Percentiles rank a stretch among this genome's conserved stretches.
These are phyloP conservation scores for Heritiera fomes DNA, from an alignment of 345 rosid species.

Conservation along the genomic window DNA sequence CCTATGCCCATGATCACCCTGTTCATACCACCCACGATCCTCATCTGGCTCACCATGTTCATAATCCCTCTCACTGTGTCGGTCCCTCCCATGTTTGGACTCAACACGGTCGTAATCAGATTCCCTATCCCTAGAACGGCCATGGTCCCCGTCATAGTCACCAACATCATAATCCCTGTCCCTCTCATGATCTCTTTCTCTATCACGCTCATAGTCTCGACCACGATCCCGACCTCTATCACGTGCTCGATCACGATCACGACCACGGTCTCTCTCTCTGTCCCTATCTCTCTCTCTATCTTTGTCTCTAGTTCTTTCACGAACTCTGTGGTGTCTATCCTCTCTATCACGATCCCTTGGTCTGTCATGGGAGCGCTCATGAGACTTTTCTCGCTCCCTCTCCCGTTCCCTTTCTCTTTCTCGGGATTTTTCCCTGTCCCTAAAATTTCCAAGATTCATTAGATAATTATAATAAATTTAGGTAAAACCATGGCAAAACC, in stretches of 20 bases:
- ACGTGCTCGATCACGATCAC: slow-evolving; percentile 44
- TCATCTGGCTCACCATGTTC: slow-evolving; percentile 55
- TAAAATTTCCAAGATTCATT: slow-evolving; percentile 24
- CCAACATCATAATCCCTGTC: slow-evolving; percentile 51
- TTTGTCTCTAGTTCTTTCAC: slow-evolving; percentile 68
- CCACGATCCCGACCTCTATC: slow-evolving; percentile 49
- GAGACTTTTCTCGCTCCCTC: slow-evolving; percentile 71
- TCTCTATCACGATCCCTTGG: slow-evolving; percentile 88
- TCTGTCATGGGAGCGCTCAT: slow-evolving; percentile 68
- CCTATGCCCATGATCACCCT: slow-evolving; percentile 52
- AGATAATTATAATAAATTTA: not conserved
- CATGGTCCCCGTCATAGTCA: slow-evolving; percentile 48
- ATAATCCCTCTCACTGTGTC: slow-evolving; percentile 56
- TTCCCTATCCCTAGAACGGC: slow-evolving; percentile 64
- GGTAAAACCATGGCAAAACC: not conserved
- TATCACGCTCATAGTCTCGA: slow-evolving; percentile 44
- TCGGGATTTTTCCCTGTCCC: slow-evolving; percentile 69
- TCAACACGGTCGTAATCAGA: slow-evolving; percentile 58
- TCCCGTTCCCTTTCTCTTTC: slow-evolving; percentile 80
- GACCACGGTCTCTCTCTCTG: slow-evolving; percentile 46
- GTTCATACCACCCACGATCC: slow-evolving; percentile 55
- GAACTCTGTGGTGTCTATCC: slow-evolving; percentile 77
- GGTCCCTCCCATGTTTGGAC: slow-evolving; percentile 57
- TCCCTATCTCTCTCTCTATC: slow-evolving; percentile 56
- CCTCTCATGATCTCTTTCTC: slow-evolving; percentile 50